phyloP scores from a whole-genome alignment of 306 rosid species.

The Senna tora region DNA sequence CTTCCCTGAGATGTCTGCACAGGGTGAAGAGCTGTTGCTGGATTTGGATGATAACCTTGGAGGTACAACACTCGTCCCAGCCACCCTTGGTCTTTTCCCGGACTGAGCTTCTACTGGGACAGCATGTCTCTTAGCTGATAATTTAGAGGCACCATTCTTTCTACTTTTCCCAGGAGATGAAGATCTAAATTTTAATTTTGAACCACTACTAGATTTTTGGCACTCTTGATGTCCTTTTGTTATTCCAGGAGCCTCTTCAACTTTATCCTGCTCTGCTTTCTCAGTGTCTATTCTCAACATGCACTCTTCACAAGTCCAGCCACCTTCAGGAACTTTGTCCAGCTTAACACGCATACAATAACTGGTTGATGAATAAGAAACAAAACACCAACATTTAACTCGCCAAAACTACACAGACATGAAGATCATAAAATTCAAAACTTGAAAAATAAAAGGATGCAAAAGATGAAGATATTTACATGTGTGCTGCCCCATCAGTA shows the following conservation, averaged over 20 bases:
- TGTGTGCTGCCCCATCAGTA: conserved; percentile 43
- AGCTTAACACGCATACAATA: conserved; percentile 38
- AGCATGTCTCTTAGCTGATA: conserved; percentile 24
- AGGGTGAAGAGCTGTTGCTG: not conserved
- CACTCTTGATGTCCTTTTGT: conserved; percentile 17
- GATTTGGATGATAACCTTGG: conserved; percentile 16
- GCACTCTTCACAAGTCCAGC: conserved; percentile 48
- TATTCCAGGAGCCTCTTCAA: conserved; percentile 1
- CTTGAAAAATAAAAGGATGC: not conserved
- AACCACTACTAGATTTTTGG: conserved; percentile 22
- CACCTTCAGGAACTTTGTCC: conserved; percentile 35
- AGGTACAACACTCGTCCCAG: conserved; percentile 9
- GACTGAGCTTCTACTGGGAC: not conserved
- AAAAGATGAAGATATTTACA: conserved; percentile 35
- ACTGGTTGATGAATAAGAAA: conserved; percentile 37
- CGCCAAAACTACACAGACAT: conserved; percentile 6
- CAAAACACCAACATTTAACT: conserved; percentile 14
- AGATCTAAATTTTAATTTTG: not conserved
- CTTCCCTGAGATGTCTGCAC: not conserved
- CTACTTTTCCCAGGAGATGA: not conserved
- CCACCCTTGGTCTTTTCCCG: conserved; percentile 2
- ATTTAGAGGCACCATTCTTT: not conserved
- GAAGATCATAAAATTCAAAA: not conserved
- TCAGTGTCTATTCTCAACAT: conserved; percentile 6
- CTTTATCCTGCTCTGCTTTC: not conserved